phyloP scores from a whole-genome alignment of 495 filamentous ascomycete species.

The Neurospora terricola region DNA sequence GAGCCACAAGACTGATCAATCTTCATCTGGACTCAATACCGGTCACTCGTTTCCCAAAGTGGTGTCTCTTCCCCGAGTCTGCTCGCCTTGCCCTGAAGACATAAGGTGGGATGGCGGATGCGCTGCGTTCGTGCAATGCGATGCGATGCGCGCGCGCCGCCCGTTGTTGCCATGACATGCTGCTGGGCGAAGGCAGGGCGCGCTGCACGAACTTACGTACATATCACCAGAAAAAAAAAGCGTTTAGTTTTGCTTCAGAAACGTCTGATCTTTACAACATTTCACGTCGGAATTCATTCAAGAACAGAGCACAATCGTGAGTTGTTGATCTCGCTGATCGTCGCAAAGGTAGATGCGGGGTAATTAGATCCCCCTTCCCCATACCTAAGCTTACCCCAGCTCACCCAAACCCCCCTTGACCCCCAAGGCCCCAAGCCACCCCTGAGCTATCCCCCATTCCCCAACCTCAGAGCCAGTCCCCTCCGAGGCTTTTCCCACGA shows the following conservation, averaged over 20 bases:
- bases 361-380: background rate
- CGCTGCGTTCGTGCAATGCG: background rate
- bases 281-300: background rate
- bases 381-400: background rate
- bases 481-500: no score
- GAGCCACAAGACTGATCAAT: background rate
- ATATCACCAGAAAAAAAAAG: background rate
- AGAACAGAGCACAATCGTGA: background rate
- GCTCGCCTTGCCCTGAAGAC: background rate
- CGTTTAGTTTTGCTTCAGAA: background rate
- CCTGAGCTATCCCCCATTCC: no score
- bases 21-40: background rate
- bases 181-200: background rate
- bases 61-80: background rate
- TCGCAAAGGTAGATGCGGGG: background rate
- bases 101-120: background rate
- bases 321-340: background rate
- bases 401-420: background rate
- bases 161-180: background rate
- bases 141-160: background rate
- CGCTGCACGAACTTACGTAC: background rate
- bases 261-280: background rate
- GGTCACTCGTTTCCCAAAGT: background rate
- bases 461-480: no score
- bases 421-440: background rate